Evolutionary conservation across 2,329 filamentous ascomycete genomes (phyloP).

Genomic region (Periconia sp.): DNA sequence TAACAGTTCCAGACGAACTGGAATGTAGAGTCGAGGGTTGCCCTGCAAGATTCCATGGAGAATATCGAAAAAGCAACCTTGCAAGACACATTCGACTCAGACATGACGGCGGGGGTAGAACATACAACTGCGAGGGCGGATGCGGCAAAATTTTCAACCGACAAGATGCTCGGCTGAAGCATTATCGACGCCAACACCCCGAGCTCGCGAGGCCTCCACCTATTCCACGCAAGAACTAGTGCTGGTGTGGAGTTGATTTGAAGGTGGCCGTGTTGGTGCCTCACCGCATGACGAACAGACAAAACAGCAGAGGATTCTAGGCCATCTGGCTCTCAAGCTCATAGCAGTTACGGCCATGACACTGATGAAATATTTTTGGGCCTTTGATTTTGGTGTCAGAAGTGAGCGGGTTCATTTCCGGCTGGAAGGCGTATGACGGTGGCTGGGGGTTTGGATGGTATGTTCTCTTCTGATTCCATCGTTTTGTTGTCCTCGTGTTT

Average conservation of each 20-base stretch:
- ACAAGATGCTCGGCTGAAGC: conserved; percentile 16
- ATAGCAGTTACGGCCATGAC: no score
- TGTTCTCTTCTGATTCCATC: neutral
- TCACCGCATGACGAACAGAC: neutral
- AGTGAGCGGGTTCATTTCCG: no score
- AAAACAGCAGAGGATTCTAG: no score
- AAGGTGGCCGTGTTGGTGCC: neutral
- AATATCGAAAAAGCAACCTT: conserved; percentile 10
- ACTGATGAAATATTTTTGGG: no score
- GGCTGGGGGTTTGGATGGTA: neutral
- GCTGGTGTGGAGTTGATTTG: neutral
- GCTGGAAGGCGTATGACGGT: neutral
- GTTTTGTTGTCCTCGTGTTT: neutral
- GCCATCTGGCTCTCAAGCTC: no score
- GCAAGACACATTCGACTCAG: conserved; percentile 10
- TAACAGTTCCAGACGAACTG: neutral
- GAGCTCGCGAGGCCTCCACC: neutral
- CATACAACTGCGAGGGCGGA: conserved; percentile 7
- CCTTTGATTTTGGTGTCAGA: no score
- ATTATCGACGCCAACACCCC: conserved; percentile 12
- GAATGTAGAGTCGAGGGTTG: neutral
- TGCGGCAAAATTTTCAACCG: conserved; percentile 11
- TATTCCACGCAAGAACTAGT: neutral
- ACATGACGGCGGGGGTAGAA: conserved; percentile 2
- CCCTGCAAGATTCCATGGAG: neutral